Conservation (phyloP, 106 monocot genomes). For the Dendrobium huoshanense region DNA sequence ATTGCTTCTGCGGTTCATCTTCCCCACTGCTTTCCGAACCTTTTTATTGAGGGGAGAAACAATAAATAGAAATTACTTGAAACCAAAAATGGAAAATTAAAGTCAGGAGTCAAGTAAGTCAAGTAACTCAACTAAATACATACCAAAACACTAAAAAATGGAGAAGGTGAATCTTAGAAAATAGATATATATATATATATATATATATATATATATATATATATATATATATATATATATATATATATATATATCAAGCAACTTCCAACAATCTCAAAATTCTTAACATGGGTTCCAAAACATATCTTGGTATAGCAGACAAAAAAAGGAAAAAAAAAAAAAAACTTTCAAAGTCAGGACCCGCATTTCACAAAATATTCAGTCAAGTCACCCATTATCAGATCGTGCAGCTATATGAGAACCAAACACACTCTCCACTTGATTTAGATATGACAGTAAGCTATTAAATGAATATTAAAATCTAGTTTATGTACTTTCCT, state of each 20-base stretch:
- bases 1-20: constrained; percentile 34
- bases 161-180: not conserved
- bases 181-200: too few relatives aligned
- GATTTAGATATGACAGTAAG: not conserved
- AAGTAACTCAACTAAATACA: constrained; percentile 2
- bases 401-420: not conserved
- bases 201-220: too few relatives aligned
- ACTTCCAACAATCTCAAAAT: not conserved
- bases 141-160: not conserved
- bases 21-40: constrained; percentile 26
- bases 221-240: too few relatives aligned
- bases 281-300: not conserved
- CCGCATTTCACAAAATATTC: not conserved
- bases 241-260: too few relatives aligned
- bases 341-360: not conserved
- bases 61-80: not conserved
- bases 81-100: not conserved
- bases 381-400: not conserved
- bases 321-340: not conserved
- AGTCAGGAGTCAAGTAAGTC: not conserved
- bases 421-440: not conserved
- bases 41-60: not conserved
- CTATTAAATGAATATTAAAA: not conserved
- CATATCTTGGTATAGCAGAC: not conserved
- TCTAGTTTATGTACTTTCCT: not conserved